Evolutionary conservation across 169 alveolate genomes (phyloP).

Genomic region (Plasmodium malariae): DNA sequence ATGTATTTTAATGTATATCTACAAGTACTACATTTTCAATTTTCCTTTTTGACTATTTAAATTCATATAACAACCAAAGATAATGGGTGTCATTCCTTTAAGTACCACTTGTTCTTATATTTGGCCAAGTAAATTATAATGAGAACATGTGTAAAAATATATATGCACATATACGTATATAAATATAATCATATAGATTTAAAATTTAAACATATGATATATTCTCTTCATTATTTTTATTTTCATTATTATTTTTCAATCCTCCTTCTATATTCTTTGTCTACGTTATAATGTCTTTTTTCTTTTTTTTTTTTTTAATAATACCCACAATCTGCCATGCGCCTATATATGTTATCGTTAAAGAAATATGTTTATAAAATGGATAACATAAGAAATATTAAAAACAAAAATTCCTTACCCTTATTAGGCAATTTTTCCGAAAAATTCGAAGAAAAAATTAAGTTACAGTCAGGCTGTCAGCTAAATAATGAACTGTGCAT

Average conservation of each 20-base stretch:
- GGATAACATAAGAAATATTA: not conserved
- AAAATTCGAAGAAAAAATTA: conserved; percentile 56
- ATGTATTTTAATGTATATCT: not conserved
- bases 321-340: not conserved
- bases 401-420: not conserved
- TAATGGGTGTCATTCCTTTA: conserved; percentile 68
- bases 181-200: not conserved
- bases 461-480: conserved; percentile 70
- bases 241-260: not conserved
- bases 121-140: conserved; percentile 43
- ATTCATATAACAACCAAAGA: not conserved
- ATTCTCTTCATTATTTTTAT: not conserved
- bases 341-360: not conserved
- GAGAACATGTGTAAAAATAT: not conserved
- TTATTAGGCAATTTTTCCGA: conserved; percentile 67
- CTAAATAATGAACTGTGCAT: conserved; percentile 66
- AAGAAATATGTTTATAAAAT: not conserved
- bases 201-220: not conserved
- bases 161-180: not conserved
- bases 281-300: too few species aligned
- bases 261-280: too few species aligned
- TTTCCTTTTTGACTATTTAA: not conserved
- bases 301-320: too few species aligned
- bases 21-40: not conserved
- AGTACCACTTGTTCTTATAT: conserved; percentile 26